Base-by-base conservation (phyloP, 208 protist genomes). In the Blastocrithidia nonstop region DNA sequence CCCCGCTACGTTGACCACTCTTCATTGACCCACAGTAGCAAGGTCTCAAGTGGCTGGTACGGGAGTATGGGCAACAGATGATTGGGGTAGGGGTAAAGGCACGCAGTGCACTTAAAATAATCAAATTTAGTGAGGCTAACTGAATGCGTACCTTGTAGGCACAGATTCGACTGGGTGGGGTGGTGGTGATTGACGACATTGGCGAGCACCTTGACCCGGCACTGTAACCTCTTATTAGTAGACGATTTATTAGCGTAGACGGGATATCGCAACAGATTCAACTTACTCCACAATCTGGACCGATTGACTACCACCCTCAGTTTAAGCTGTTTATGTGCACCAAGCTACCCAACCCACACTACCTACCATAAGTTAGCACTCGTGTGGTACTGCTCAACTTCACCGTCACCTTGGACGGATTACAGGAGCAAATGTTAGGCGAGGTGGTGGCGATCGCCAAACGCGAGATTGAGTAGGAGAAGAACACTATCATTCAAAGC, bases 321-420 rank as follows among this genome's bases (percentile, higher is more conserved):
- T 95, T 97, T 64, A 57, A 80, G 21, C 75, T 98, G 29, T 95
- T 96, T 50, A 69, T 98, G 7, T 96, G 91, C 53, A 97, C 94
- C 4, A 95, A 96, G 67, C 63, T 98, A 44, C 67, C 87, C 17
- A 98, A 97, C 65, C 94, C 96, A 36, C 70, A 90, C 44, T 97
- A 96, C 57, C 56, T 96, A 26, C 96, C 96, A 6, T 94, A 98
- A 50, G 81, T 96, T 29, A 95, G 86, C 66, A 96, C 94, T 17
- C 95, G 95, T 47, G 80, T 97, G 6, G 92, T 88, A 20, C 54
- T 98, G 39, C 66, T 98, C 37, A 98, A 98, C 77, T 98, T 98
- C 73, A 97, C 94, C 33, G 91, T 97, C n/a, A 98, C 95, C 17
- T 66, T 80, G 8, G 86, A 93, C 36, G 94, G 93, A 4, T 71